phyloP scores from a whole-genome alignment of 345 rosid genomes.

The Salix viminalis region DNA sequence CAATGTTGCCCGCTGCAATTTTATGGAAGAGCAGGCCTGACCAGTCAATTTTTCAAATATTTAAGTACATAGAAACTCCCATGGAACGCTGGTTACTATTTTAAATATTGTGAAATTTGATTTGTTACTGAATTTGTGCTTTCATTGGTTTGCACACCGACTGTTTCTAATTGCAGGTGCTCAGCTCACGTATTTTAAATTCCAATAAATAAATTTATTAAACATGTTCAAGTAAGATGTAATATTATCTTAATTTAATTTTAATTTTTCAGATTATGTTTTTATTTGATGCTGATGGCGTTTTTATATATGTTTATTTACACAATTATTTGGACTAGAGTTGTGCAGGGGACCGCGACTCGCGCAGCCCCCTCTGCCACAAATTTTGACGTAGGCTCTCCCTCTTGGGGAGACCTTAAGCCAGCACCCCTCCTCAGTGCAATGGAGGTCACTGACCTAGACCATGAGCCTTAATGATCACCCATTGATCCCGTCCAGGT shows the following conservation, averaged over 20 bases:
- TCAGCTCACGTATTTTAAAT: no score
- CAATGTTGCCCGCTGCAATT: neutral
- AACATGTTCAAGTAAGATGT: no score
- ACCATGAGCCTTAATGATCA: constrained; percentile 12
- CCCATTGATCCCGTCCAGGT: constrained; percentile 28
- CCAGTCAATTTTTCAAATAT: neutral
- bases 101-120: neutral
- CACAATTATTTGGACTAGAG: neutral
- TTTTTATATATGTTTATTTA: no score
- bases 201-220: no score
- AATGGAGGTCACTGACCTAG: constrained; percentile 24
- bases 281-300: no score
- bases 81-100: no score
- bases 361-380: constrained; percentile 31
- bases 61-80: neutral
- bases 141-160: no score
- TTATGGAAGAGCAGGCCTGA: neutral
- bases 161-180: no score
- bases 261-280: no score
- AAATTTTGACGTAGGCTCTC: constrained; percentile 39
- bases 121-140: neutral
- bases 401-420: constrained; percentile 21
- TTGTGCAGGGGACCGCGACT: neutral
- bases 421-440: constrained; percentile 8
- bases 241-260: no score